Evolutionary conservation across 208 protist species (phyloP), one percentile per base, ranked within the genome.

Genomic region (Strigomonas oncopelti): DNA sequence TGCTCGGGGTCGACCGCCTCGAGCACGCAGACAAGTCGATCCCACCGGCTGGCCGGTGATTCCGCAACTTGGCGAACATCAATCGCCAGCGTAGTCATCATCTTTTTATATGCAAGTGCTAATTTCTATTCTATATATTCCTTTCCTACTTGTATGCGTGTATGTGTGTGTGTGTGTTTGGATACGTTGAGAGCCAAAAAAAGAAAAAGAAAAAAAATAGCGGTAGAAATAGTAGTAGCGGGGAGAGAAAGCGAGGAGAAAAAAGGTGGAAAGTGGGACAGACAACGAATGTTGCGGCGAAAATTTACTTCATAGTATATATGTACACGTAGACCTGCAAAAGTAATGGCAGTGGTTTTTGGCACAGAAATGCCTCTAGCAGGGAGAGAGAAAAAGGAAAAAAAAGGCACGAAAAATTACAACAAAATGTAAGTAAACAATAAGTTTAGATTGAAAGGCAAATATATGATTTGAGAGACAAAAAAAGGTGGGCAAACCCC

Each of bases 1-100:
- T 69, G 73, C 22, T 81, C 76, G 42, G 83, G 76, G 56, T 88
- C 77, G 27, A 77, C 80, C 31, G 66, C 71, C 27, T 85, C 75
- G 5, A 88, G 69, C 29, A 85, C 77, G 0, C 77, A 75, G 3
- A 80, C 58, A 25, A 88, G 66, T 11, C 76, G 77, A 59, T 88
- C 83, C 78, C 78, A 88, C 36, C 83, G 73, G 20, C 76, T 85
- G 0, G 77, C 76, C 0, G 71, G 76, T 18, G 74, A 38, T 27
- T 69, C 54, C 16, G 34, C 45, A 0, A 77, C 18, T 25, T 22
- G 8, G 14, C 28, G 32, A 54, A 55, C 22, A 58, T 66, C 72
- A 11, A 0, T 53, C 53, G 22, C 9, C 8, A 54, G 48, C 48
- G 14, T 54, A 28, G 46, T 16, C 27, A 28, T 7, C 22, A 54